A percentile compares a stretch with the other conserved stretches of the same genome.
Evolutionary conservation across 306 rosid species (phyloP).

Genomic region (Lupinus albus): DNA sequence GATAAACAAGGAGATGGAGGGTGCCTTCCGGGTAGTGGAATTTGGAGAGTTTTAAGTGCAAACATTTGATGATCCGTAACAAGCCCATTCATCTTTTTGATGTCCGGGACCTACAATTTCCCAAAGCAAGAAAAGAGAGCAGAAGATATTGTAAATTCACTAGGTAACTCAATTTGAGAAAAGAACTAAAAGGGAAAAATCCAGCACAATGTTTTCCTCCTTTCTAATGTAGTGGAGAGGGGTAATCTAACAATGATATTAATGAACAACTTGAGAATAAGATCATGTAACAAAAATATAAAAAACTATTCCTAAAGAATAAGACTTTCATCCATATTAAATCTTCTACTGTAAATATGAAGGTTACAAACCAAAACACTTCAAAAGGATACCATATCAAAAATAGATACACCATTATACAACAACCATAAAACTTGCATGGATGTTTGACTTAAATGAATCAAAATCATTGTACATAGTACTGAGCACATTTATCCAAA

Average conservation of each 20-base stretch:
- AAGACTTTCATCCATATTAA: constrained; percentile 1
- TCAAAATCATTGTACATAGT: too few relatives aligned
- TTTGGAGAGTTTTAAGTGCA: constrained; percentile 77
- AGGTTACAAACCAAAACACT: not conserved
- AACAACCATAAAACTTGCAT: too few relatives aligned
- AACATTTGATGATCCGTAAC: constrained; percentile 90
- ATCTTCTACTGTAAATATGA: not conserved
- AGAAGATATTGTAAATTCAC: constrained; percentile 15
- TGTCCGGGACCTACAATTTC: constrained; percentile 65
- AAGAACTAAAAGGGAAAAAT: not conserved
- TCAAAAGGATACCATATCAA: not conserved
- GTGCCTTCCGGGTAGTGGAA: constrained; percentile 95
- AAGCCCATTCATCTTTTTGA: constrained; percentile 82
- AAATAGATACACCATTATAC: not conserved
- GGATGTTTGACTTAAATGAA: too few relatives aligned
- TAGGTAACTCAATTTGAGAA: constrained; percentile 8
- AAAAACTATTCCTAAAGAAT: not conserved
- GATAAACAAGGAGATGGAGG: constrained; percentile 82
- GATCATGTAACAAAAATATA: constrained; percentile 14
- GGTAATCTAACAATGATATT: not conserved
- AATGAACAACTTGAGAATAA: not conserved
- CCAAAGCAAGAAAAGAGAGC: constrained; percentile 5
- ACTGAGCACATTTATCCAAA: too few relatives aligned
- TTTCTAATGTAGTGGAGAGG: not conserved
- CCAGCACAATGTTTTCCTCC: constrained; percentile 11